A percentile compares a stretch with the other conserved stretches of the same genome.
Evolutionary conservation across 2,329 filamentous ascomycete genomes (phyloP).

Genomic region (Pyricularia sp.): DNA sequence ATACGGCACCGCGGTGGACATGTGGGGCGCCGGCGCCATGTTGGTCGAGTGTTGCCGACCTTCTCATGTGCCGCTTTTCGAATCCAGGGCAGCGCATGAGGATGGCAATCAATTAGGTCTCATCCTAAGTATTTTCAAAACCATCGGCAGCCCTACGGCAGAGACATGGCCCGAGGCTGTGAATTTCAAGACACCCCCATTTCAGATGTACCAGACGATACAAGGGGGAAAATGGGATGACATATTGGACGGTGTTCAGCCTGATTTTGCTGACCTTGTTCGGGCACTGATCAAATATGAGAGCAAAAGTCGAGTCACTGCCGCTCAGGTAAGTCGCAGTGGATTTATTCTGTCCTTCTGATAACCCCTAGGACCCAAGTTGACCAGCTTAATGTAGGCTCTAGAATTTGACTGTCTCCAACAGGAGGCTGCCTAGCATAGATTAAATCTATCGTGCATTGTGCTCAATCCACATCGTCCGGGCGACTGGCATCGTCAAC

Average conservation of each 20-base stretch:
- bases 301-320: slow-evolving; percentile 52
- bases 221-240: slow-evolving; percentile 57
- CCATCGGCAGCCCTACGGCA: slow-evolving; percentile 75
- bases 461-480: slow-evolving; percentile 33
- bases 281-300: slow-evolving; percentile 63
- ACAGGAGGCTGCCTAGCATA: not conserved
- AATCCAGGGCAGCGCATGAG: slow-evolving; percentile 62
- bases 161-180: slow-evolving; percentile 74
- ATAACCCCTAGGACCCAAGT: not conserved
- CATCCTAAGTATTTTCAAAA: slow-evolving; percentile 88
- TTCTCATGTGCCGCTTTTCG: slow-evolving; percentile 59
- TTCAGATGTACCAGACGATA: slow-evolving; percentile 81
- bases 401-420: slow-evolving; percentile 2
- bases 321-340: slow-evolving; percentile 39
- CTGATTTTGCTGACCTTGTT: slow-evolving; percentile 55
- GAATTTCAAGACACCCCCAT: slow-evolving; percentile 63
- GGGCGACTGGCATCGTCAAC: slow-evolving; percentile 19
- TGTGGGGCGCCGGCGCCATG: slow-evolving; percentile 84
- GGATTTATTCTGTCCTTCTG: not conserved
- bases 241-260: slow-evolving; percentile 53
- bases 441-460: not conserved
- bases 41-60: slow-evolving; percentile 62
- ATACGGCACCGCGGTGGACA: slow-evolving; percentile 67
- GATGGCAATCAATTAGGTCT: slow-evolving; percentile 86
- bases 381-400: not conserved